These are phyloP conservation scores for Psophocarpus tetragonolobus DNA, from an alignment of 306 rosid species.

Conservation along the genomic window DNA sequence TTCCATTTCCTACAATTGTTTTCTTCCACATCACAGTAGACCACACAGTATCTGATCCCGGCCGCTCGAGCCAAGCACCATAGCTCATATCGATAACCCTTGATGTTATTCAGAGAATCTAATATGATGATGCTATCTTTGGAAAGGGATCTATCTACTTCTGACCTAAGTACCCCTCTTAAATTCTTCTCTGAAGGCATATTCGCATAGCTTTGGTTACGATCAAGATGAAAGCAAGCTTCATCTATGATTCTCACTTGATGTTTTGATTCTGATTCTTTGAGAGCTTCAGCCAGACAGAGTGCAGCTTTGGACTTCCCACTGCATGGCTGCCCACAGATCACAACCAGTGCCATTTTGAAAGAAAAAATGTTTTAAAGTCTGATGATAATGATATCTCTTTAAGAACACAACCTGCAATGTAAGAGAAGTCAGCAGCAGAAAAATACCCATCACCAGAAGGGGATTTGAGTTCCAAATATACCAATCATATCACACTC, in stretches of 20 bases:
- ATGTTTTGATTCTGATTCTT: conserved; percentile 57
- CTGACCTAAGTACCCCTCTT: conserved; percentile 88
- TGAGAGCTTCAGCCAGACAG: conserved; percentile 64
- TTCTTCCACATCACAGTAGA: conserved; percentile 78
- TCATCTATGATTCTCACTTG: conserved; percentile 73
- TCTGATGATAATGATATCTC: neutral
- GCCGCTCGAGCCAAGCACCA: conserved; percentile 98
- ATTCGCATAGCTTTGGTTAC: conserved; percentile 79
- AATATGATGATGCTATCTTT: conserved; percentile 69
- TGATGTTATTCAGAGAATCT: conserved; percentile 86
- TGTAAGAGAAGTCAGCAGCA: neutral
- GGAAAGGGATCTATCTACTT: conserved; percentile 84
- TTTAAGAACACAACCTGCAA: conserved; percentile 30
- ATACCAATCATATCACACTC: neutral
- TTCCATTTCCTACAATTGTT: conserved; percentile 76
- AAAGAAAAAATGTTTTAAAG: neutral
- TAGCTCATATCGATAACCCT: conserved; percentile 90
- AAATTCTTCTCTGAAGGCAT: conserved; percentile 92
- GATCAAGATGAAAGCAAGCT: conserved; percentile 75
- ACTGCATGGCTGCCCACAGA: conserved; percentile 95
- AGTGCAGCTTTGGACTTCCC: conserved; percentile 69
- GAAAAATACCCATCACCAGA: neutral
- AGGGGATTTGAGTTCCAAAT: neutral
- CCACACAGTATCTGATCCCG: conserved; percentile 81
- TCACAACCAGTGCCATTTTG: conserved; percentile 87